Percentiles rank a stretch among this genome's conserved stretches.
These are phyloP conservation scores for Papiliotrema laurentii DNA, from an alignment of 1,284 basidiomycete species.

Conservation along the genomic window DNA sequence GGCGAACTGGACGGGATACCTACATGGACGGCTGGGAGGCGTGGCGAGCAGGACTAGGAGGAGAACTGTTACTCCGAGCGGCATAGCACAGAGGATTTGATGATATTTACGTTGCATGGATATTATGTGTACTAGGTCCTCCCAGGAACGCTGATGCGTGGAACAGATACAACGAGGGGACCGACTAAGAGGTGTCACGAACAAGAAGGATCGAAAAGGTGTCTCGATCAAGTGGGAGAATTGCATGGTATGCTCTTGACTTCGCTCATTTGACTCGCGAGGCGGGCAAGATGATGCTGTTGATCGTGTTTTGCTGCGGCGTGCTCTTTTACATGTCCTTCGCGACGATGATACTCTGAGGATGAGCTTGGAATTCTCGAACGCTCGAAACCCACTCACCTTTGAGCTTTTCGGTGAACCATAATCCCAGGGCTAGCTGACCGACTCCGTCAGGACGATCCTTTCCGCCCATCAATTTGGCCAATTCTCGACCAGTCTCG, in stretches of 20 bases:
- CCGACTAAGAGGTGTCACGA: too few relatives aligned
- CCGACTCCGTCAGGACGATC: constrained; percentile 36
- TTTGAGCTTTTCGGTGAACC: constrained; percentile 35
- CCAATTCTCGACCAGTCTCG: constrained; percentile 31
- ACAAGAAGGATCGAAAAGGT: too few relatives aligned
- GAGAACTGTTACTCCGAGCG: constrained; percentile 45
- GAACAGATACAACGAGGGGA: too few relatives aligned
- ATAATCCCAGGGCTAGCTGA: constrained; percentile 31
- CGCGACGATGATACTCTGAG: constrained; percentile 24
- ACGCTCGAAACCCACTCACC: constrained; percentile 23
- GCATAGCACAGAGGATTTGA: constrained; percentile 12
- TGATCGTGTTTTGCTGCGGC: background rate
- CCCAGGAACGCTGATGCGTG: too few relatives aligned
- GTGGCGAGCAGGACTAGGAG: constrained; percentile 45
- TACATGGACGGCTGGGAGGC: constrained; percentile 49
- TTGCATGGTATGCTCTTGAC: constrained; percentile 8
- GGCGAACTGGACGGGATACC: constrained; percentile 21
- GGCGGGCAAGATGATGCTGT: background rate
- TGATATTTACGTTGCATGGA: background rate
- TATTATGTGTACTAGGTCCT: background rate
- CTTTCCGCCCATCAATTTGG: constrained; percentile 30
- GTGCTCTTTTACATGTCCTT: constrained; percentile 11
- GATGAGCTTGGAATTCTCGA: background rate
- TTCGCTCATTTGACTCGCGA: background rate
- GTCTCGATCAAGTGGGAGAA: too few relatives aligned